Conservation (phyloP, 2,329 filamentous ascomycete species). For the Microdochium bolleyi region DNA sequence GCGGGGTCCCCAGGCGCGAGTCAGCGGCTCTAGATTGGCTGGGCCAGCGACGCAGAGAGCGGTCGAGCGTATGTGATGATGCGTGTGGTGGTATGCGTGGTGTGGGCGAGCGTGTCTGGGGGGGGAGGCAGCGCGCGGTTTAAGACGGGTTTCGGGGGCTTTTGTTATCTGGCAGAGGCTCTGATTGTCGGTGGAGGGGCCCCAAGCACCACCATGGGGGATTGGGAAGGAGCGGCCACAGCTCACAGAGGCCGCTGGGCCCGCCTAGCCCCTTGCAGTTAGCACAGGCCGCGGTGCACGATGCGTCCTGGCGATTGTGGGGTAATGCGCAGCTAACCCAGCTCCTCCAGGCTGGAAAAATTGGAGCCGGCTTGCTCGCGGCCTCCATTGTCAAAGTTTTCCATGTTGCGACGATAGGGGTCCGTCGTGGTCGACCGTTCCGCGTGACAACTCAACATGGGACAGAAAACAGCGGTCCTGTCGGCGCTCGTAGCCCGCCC, state of each 20-base stretch:
- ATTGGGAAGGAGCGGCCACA: background rate
- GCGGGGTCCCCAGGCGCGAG: background rate
- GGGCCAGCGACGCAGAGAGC: background rate
- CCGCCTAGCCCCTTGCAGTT: background rate
- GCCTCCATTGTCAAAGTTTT: too few species aligned
- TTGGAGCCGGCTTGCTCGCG: too few species aligned
- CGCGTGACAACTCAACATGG: too few species aligned
- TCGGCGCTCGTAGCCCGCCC: too few species aligned
- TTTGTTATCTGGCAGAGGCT: constrained; percentile 8
- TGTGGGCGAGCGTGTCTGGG: background rate
- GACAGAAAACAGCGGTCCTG: too few species aligned
- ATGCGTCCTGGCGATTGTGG: too few species aligned
- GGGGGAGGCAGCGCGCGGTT: constrained; percentile 16
- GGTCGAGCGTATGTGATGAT: background rate
- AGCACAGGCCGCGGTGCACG: too few species aligned
- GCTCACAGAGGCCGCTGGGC: too few species aligned
- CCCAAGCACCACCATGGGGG: background rate
- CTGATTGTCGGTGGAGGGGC: background rate
- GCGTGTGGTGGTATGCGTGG: background rate
- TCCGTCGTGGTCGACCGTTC: too few species aligned
- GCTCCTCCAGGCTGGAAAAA: too few species aligned
- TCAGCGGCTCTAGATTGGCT: background rate
- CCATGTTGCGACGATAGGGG: too few species aligned
- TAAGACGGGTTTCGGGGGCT: constrained; percentile 23
- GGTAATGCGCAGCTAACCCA: too few species aligned